Evolutionary conservation across 352 stramenopile genomes (phyloP), one percentile per base, ranked within the genome.

Genomic region (Phytophthora ohioensis): DNA sequence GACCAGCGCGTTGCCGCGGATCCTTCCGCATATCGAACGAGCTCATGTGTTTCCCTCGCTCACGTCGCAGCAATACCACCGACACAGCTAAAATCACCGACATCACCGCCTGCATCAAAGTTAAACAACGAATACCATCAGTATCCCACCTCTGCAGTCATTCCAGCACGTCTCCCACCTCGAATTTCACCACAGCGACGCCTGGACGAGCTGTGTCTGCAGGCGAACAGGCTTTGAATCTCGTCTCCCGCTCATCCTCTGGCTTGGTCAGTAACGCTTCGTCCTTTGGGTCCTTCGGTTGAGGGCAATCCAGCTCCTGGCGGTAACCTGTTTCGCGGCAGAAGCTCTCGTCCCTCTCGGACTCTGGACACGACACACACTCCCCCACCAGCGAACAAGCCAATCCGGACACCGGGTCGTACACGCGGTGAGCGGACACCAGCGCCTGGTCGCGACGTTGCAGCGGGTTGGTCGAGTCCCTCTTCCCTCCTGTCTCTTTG

Each of bases 1-100:
- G 64, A 15, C 77, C 75, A 38, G 64, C 70, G 38, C 84, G 71
- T 71, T 92, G 83, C 2, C 75, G 69, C 10, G 82, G 78, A 32
- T 93, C 86, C 63, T 94, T 91, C 15, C 85, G 73, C 41, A 92
- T 11, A 57, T 95, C 86, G 55, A 95, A 93, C 12, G 81, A 80
- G 64, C 85, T 95, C 81, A 93, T 63, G 76, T 95, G 81, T 4
- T 93, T 95, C 21, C 76, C 69, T 45, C 87, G 81, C 65, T 95
- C 88, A 58, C 81, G 80, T 55, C 75, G 64, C 27, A 95, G 56
- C 17, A 91, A 45, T 35, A 73, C 53, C 8, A 88, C 79, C 5
- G 86, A 80, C n/a, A 74, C 68, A 3, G 63, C 67, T 2, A 95
- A 53, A 5, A 87, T 15, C 7, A 66, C 69, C 1, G 67, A 53